Percentiles rank a stretch among this genome's conserved stretches.
Evolutionary conservation across 75 land plant genomes (phyloP).

Genomic region (Pinus taeda): DNA sequence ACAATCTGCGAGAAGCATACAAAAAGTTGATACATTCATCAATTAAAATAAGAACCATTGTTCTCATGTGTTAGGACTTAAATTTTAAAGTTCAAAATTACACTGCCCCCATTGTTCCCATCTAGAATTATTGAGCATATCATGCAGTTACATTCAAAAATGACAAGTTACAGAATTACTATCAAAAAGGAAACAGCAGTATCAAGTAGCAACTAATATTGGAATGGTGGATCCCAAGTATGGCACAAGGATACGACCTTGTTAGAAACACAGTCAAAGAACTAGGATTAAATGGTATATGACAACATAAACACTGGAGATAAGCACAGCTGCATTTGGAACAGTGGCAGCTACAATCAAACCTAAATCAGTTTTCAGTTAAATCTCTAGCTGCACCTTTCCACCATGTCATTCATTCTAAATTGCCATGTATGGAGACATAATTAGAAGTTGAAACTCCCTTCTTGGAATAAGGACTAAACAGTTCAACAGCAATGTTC

Average conservation of each 20-base stretch:
- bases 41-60: not conserved
- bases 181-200: not conserved
- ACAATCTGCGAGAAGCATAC: constrained; percentile 3
- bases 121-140: not conserved
- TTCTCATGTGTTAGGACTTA: not conserved
- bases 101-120: not conserved
- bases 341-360: no score
- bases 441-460: no score
- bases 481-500: no score
- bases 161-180: not conserved
- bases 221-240: not conserved
- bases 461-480: no score
- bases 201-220: not conserved
- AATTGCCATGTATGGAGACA: no score
- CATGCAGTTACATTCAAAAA: not conserved
- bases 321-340: no score
- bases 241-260: not conserved
- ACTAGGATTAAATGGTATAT: no score
- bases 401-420: no score
- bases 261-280: no score
- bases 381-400: no score
- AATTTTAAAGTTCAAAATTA: not conserved
- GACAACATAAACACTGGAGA: no score
- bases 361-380: no score
- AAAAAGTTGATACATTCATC: not conserved